Base-by-base conservation (phyloP, 176 grass and related monocot species). In the Tuctoria greenei region DNA sequence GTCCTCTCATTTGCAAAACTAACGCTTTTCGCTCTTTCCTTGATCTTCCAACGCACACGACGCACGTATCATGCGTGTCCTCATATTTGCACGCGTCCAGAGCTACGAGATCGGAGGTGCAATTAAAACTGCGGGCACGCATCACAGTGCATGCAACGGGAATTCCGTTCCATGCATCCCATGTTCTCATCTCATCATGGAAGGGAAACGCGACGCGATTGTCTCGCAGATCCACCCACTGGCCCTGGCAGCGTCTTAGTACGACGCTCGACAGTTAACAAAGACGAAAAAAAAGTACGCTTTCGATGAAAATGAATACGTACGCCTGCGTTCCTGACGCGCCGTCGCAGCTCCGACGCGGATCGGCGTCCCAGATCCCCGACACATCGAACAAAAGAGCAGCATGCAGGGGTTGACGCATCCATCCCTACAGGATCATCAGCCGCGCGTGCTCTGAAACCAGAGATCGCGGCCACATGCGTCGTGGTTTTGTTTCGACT, bases 371-470 rank as follows among this genome's bases (percentile, higher is more conserved):
- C 50, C 34, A 58, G 71, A 73, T 58, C 36, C 36, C 52, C 71
- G 71, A 58, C 71, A 73, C 71, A 73, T 73, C 36, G 71, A 59
- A 58, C 71, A 58, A 58, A 58, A 58, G 37, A 41, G 56, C 52
- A 41, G 71, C 27, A 43, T n/a, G n/a, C n/a, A n/a, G n/a, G 8
- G 16, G 34, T 24, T 42, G 16, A 67, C 21, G 24, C 40, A 26
- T 45, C 6, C 40, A 26, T 45, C 6, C 65, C 40, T n/a, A 34
- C 51, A 39, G 47, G 47, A 72, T 39, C 69, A 72, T 39, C 69
- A 56, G 49, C 34, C 34, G n/a, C n/a, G 31, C 34, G 37, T 5
- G 58, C 23, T 60, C 54, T 74, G 55, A 13, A 26, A 74, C 58
- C 23, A 44, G 16, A 74, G 21, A 74, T 60, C 52, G 35, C 43